Base-by-base conservation (phyloP, 1,284 basidiomycete species). In the Golubevia pallescens region DNA sequence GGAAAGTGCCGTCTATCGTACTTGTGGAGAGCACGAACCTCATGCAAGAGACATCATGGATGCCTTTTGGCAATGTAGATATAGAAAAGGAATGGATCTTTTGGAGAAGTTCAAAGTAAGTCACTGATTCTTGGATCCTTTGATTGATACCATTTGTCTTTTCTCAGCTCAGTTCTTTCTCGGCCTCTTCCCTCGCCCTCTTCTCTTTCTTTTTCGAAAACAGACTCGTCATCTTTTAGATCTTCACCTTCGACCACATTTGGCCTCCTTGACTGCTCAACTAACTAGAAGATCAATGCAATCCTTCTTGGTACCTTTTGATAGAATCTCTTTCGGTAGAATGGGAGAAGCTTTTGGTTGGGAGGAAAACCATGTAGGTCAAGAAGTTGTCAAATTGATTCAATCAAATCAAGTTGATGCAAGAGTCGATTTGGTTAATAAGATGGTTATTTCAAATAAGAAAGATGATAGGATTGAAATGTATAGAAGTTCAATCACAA, bases 261-360 rank as follows among this genome's bases (percentile, higher is more conserved):
- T 71, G 10, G 42, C 63, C 1, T 48, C 23, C 10, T 61, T 75
- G 20, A 57, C 67, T 34, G 61, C 65, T 2, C 58, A 52, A 7
- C 60, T 81, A 20, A 70, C 48, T 19, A 34, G 62, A 14, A 19
- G 57, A 28, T 51, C 70, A 20, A 58, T 54, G 23, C 54, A 38
- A 10, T 77, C 76, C 10, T 81, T 82, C 57, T 67, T 84, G 34
- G 61, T 68, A 10, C 78, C 83, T 2, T 85, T 80, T 48, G 68
- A 74, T 57, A 57, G 71, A 19, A 65, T 81, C 28, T 61, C 62
- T 57, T 69, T 85, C 61, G 21, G 58, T 0, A 58, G 78, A 3
- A 64, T 85, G 63, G 73, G 67, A 1, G 57, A 53, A 5, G 72
- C 75, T 2, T 80, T 85, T 24, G 78, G 78, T 8, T 81, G 78